Evolutionary conservation across 129 eudicot genomes (phyloP), one percentile per base, ranked within the genome.

Genomic region (Arctium lappa): DNA sequence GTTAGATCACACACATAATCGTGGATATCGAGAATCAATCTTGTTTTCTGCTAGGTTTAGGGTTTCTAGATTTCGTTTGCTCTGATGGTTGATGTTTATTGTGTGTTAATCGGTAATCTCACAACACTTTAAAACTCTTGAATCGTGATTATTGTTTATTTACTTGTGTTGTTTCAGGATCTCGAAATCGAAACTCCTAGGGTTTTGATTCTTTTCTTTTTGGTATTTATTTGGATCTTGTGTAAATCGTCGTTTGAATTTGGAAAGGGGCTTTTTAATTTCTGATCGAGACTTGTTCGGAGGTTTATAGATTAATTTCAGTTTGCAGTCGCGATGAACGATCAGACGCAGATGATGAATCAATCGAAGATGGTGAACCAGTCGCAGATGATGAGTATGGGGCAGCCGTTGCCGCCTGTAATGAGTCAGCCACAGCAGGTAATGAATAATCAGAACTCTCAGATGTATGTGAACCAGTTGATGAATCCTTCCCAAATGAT

Each of bases 321-420:
- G 71, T 81, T 37, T 39, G 62, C 44, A 29, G 29, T 63, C 30
- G 30, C 53, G 63, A 71, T 85, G 88, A 76, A 85, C 16, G 88
- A 85, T 62, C 88, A 85, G 79, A 44, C 77, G 31, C 87, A 66
- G 80, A 82, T 85, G 75, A 85, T 42, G 79, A 81, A 81, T 75
- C 86, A 81, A 22, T 8, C 72, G 79, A 56, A 78, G 71, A 78
- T 84, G 85, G 81, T 80, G 90, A 82, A 71, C 77, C 85, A 82
- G 62, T 15, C 79, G 77, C 81, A 84, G 86, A 85, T 86, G 87
- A 86, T 88, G 90, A 84, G 86, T 78, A 76, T 82, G 87, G 87
- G 72, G 56, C 89, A 83, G 65, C 86, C 78, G 53, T 89, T 75
- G 36, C 93, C 85, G 15, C 89, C 87, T 65, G 89, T 89, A 76